Conservation (phyloP, 2,329 filamentous ascomycete species). For the Lachnellula cervina region DNA sequence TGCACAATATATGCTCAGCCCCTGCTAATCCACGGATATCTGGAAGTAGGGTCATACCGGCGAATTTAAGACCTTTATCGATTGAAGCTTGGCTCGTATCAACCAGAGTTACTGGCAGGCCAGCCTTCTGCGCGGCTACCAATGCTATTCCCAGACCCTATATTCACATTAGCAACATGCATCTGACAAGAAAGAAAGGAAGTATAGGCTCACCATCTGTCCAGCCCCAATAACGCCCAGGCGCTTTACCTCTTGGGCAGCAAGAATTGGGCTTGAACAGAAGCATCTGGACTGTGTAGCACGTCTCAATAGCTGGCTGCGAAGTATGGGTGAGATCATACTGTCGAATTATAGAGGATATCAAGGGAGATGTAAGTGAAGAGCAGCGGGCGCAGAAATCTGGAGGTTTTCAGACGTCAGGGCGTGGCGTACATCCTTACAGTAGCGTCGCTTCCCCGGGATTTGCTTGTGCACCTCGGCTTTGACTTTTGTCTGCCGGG, state of each 20-base stretch:
- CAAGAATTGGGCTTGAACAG: conserved; percentile 58
- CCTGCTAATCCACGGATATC: neutral
- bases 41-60: conserved; percentile 48
- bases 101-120: conserved; percentile 78
- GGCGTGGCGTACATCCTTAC: neutral
- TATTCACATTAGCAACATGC: conserved; percentile 5
- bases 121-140: conserved; percentile 80
- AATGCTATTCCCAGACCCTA: conserved; percentile 94
- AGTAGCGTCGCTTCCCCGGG: neutral
- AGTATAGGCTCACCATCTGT: conserved; percentile 72
- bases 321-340: conserved; percentile 27
- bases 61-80: conserved; percentile 85
- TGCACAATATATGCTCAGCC: conserved; percentile 31
- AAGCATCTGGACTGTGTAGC: conserved; percentile 48
- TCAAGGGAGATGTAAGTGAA: neutral
- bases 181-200: neutral
- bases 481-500: neutral
- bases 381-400: conserved; percentile 1
- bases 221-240: conserved; percentile 91
- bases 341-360: conserved; percentile 9
- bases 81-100: conserved; percentile 81
- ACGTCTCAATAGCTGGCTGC: conserved; percentile 21
- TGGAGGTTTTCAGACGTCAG: neutral
- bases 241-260: conserved; percentile 71
- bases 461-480: neutral